These are phyloP conservation scores for Podaxis mareebaensis DNA, from an alignment of 768 basidiomycete genomes.

Conservation along the genomic window DNA sequence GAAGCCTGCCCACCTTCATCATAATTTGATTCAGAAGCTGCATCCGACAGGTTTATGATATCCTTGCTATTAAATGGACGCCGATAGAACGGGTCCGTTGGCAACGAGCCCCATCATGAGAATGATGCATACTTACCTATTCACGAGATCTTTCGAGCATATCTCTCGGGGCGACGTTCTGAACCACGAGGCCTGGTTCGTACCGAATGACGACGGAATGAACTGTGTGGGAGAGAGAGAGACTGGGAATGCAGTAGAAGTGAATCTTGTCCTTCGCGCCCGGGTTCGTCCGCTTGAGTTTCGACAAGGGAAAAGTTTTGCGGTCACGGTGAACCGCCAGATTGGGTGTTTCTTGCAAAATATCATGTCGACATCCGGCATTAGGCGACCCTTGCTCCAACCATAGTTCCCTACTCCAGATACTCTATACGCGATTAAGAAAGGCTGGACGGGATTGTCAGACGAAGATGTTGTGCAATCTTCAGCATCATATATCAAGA, in stretches of 20 bases:
- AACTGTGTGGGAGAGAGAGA: neutral
- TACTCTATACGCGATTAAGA: no score
- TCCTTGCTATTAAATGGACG: conserved; percentile 5
- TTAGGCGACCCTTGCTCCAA: no score
- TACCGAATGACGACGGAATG: neutral
- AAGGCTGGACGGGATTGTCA: neutral
- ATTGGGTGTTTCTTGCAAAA: neutral
- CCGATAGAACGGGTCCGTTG: conserved; percentile 8
- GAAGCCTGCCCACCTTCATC: conserved; percentile 7
- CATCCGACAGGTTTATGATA: conserved; percentile 4
- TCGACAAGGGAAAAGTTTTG: conserved; percentile 7
- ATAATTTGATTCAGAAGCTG: conserved; percentile 2
- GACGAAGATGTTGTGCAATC: neutral
- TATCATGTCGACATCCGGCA: neutral
- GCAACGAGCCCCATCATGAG: conserved; percentile 7
- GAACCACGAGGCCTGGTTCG: neutral
- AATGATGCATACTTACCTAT: conserved; percentile 8
- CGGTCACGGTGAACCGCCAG: conserved; percentile 3
- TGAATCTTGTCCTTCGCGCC: neutral
- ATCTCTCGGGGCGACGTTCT: neutral
- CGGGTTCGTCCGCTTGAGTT: neutral
- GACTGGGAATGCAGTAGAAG: conserved; percentile 9
- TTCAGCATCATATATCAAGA: neutral
- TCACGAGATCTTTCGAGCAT: conserved; percentile 10
- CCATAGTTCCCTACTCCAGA: no score